These are phyloP conservation scores for Leishmania turanica DNA, from an alignment of 208 protist genomes.

Conservation along the genomic window DNA sequence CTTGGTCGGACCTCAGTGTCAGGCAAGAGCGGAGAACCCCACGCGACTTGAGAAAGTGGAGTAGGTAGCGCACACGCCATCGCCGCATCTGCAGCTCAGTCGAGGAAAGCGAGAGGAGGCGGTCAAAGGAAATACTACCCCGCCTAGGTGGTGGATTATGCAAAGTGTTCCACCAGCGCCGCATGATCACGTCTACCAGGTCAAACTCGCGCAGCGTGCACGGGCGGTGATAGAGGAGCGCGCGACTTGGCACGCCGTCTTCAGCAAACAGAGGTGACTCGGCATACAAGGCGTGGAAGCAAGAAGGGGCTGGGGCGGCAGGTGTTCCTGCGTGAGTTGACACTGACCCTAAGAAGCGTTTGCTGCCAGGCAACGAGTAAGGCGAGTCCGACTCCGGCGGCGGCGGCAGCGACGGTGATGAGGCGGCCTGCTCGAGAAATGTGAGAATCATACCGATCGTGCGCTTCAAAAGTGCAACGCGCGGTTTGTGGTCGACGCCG, in stretches of 20 bases:
- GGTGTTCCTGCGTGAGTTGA: background rate
- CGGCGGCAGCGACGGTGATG: background rate
- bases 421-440: conserved; percentile 25
- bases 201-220: conserved; percentile 25
- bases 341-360: background rate
- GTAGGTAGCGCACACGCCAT: conserved; percentile 43
- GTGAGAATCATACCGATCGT: conserved; percentile 40
- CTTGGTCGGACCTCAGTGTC: background rate
- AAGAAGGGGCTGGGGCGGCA: background rate
- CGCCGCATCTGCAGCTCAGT: conserved; percentile 12
- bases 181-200: conserved; percentile 35
- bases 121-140: conserved; percentile 26
- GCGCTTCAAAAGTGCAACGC: conserved; percentile 61
- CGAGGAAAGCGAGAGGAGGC: conserved; percentile 30
- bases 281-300: conserved; percentile 10
- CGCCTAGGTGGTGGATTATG: conserved; percentile 7
- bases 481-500: conserved; percentile 52
- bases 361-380: background rate
- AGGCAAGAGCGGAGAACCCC: conserved; percentile 27
- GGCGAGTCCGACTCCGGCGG: background rate
- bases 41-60: conserved; percentile 32
- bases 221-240: conserved; percentile 12
- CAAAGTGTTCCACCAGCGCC: conserved; percentile 56
- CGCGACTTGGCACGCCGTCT: conserved; percentile 12
- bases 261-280: conserved; percentile 26